These are phyloP conservation scores for Aquilaria yunnanensis DNA, from an alignment of 345 rosid genomes.

Conservation along the genomic window DNA sequence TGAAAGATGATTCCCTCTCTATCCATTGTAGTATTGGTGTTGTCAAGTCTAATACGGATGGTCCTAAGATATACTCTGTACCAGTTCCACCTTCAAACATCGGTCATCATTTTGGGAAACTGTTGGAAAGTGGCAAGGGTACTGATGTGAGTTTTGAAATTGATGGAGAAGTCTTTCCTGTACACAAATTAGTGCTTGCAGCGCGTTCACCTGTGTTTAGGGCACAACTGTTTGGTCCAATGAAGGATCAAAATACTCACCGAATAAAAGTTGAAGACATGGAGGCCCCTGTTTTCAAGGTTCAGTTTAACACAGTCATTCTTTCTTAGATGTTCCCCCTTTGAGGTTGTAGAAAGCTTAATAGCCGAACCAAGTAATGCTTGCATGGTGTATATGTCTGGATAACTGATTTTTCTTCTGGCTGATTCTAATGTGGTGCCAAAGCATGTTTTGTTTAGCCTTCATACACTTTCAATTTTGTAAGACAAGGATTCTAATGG, in stretches of 20 bases:
- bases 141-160: constrained; percentile 47
- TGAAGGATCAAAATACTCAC: constrained; percentile 49
- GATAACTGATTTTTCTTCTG: not conserved
- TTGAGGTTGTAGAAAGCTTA: not conserved
- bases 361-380: not conserved
- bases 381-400: not conserved
- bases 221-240: constrained; percentile 56
- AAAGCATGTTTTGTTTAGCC: too few relatives aligned
- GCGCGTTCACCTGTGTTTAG: constrained; percentile 49
- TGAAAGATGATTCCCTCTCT: constrained; percentile 42
- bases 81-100: constrained; percentile 33
- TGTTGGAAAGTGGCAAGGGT: constrained; percentile 40
- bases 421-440: too few relatives aligned
- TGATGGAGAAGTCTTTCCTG: constrained; percentile 39
- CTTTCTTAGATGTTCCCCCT: not conserved
- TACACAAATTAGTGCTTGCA: constrained; percentile 49
- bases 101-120: constrained; percentile 34
- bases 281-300: constrained; percentile 47
- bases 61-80: constrained; percentile 37
- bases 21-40: constrained; percentile 49
- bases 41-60: constrained; percentile 45
- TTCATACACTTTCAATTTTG: too few relatives aligned
- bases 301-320: not conserved
- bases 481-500: too few relatives aligned
- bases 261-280: constrained; percentile 44